Conservation (phyloP, 2,329 filamentous ascomycete species). For the Simplicillium aogashimaense region DNA sequence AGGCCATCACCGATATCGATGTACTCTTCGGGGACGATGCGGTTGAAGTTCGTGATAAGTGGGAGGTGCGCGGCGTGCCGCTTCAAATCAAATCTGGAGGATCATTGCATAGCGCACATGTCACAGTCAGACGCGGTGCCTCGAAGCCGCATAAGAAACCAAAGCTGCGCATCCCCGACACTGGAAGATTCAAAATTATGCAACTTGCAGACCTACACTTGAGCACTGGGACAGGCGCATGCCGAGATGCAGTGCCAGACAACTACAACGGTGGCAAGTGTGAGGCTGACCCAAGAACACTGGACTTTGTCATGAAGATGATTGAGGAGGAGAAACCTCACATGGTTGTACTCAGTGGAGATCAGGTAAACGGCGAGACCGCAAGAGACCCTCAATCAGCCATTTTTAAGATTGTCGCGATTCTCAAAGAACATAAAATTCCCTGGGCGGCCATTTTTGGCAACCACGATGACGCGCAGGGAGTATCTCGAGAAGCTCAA, state of each 20-base stretch:
- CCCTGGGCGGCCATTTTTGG: conserved; percentile 93
- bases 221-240: conserved; percentile 77
- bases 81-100: conserved; percentile 58
- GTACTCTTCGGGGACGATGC: conserved; percentile 86
- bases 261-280: conserved; percentile 65
- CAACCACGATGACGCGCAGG: conserved; percentile 92
- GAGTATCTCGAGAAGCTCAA: conserved; percentile 63
- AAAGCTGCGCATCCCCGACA: conserved; percentile 68
- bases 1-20: conserved; percentile 71
- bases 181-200: conserved; percentile 95
- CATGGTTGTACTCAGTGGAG: conserved; percentile 81
- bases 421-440: conserved; percentile 78
- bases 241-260: conserved; percentile 76
- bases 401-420: conserved; percentile 83
- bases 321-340: conserved; percentile 92
- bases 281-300: conserved; percentile 81
- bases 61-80: conserved; percentile 67
- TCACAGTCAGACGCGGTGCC: conserved; percentile 69
- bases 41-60: conserved; percentile 77
- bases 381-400: conserved; percentile 88
- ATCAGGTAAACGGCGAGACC: conserved; percentile 92
- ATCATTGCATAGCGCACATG: conserved; percentile 56
- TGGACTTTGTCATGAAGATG: conserved; percentile 77
- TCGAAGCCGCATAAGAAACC: conserved; percentile 57
- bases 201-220: conserved; percentile 92